Evolutionary conservation across 192 early-diverging fungal species (phyloP).

Genomic region (Backusella tuberculispora): DNA sequence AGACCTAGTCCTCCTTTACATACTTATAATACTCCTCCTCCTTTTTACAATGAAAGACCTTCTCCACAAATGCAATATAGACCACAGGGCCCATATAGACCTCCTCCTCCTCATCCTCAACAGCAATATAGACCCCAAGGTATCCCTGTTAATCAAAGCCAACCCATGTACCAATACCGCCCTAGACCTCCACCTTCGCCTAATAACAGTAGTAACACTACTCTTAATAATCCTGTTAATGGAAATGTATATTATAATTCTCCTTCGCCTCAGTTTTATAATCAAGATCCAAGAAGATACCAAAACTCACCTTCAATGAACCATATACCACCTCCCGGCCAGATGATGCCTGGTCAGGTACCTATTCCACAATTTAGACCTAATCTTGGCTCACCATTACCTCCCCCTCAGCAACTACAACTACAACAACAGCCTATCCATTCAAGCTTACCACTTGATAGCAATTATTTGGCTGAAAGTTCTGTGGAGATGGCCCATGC

Average conservation of each 20-base stretch:
- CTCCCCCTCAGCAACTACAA: not conserved
- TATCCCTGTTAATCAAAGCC: conserved; percentile 1
- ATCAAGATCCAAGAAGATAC: not conserved
- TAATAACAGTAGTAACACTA: not conserved
- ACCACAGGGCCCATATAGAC: not conserved
- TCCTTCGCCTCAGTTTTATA: conserved; percentile 1
- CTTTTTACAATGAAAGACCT: conserved; percentile 17
- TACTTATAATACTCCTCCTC: not conserved
- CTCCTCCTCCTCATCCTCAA: not conserved
- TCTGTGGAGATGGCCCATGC: conserved; percentile 25
- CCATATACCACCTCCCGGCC: conserved; percentile 3
- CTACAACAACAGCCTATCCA: not conserved
- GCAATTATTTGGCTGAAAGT: conserved; percentile 31
- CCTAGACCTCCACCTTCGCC: not conserved
- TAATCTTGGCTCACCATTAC: too few relatives aligned
- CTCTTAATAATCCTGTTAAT: not conserved
- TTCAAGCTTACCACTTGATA: conserved; percentile 2
- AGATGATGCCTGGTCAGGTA: not conserved
- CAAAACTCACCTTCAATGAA: conserved; percentile 1
- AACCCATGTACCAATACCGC: not conserved
- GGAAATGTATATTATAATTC: conserved; percentile 12
- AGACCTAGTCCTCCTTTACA: conserved; percentile 9
- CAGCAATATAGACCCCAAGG: not conserved
- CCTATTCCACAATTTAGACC: not conserved
- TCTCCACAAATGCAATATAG: conserved; percentile 5